These are phyloP conservation scores for Glycine latifolia DNA, from an alignment of 306 rosid genomes.

Conservation along the genomic window DNA sequence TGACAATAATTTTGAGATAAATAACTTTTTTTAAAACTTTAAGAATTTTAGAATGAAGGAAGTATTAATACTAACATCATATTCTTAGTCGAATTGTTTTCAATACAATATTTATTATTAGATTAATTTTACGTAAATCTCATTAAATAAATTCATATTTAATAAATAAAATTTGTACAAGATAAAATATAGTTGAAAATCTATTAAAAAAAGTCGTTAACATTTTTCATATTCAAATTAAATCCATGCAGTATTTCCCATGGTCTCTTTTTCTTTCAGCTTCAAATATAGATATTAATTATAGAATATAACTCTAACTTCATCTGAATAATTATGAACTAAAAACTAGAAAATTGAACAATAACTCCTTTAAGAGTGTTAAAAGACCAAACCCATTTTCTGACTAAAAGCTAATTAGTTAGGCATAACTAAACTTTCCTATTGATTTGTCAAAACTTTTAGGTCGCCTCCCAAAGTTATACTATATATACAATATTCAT, in stretches of 20 bases:
- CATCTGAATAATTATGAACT: neutral
- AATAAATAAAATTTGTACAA: neutral
- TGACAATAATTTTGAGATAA: neutral
- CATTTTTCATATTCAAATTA: neutral
- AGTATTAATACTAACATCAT: neutral
- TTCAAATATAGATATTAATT: neutral
- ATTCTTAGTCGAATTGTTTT: neutral
- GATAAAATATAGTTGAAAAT: neutral
- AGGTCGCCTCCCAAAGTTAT: slow-evolving; percentile 14
- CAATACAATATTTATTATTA: neutral
- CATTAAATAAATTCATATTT: neutral
- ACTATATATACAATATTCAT: neutral
- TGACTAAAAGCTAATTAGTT: neutral
- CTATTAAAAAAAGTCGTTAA: neutral
- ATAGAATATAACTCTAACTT: slow-evolving; percentile 20
- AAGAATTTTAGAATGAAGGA: neutral
- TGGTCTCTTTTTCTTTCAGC: neutral
- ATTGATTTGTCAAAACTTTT: slow-evolving; percentile 6
- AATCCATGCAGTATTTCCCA: neutral
- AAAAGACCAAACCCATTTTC: slow-evolving; percentile 41
- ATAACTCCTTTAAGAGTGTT: neutral
- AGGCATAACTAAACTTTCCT: slow-evolving; percentile 9
- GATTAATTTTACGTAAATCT: neutral
- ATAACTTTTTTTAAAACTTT: too few relatives aligned
- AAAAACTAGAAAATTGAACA: neutral